Base-by-base conservation (phyloP, 345 rosid species). In the Rhizophora apiculata region DNA sequence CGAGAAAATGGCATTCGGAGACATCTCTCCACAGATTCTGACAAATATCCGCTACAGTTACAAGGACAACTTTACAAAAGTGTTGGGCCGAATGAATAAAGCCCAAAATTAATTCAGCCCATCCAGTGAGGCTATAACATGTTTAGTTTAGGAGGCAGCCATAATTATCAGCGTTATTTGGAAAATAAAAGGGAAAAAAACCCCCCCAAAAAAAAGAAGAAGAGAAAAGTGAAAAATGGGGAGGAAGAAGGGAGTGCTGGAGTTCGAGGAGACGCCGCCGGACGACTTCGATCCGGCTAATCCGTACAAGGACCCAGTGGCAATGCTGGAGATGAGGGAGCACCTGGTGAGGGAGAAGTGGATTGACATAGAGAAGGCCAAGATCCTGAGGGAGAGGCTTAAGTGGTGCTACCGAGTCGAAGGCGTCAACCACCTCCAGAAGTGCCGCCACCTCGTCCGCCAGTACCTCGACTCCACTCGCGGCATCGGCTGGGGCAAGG, bases 401-500 rank as follows among this genome's bases (percentile, higher is more conserved):
- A 78, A 61, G 63, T 96, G 98, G 99, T 96, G 99, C 79, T 96
- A 92, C 76, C 96, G 99, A 69, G 74, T 96, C 79, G 99, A 96
- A 79, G 99, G 99, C 11, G 79, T 96, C 67, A 92, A 96, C 76
- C 98, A 96, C 70, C 96, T 83, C 69, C 99, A 96, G 85, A 96
- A 92, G 63, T 96, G 98, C 75, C 99, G 98, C 73, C 91, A 90
- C 76, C 96, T 92, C 68, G 98, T 96, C 62, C 81, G 79, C 20
- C 91, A 89, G 85, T 92, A 96, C 75, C 96, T 96, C 59, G 98
- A 96, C 7, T 75, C 98, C 64, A 96, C 99, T 56, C 99, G 99
- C 16, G 98, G 98, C 75, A 78, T 96, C 79, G 99, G 99, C 55
- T 96, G 98, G 99, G 94, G 96, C 81, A 96, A 96, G 74, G 99